Evolutionary conservation across 1,284 basidiomycete genomes (phyloP), one percentile per base, ranked within the genome.

Genomic region (Cystodermella granulosa): DNA sequence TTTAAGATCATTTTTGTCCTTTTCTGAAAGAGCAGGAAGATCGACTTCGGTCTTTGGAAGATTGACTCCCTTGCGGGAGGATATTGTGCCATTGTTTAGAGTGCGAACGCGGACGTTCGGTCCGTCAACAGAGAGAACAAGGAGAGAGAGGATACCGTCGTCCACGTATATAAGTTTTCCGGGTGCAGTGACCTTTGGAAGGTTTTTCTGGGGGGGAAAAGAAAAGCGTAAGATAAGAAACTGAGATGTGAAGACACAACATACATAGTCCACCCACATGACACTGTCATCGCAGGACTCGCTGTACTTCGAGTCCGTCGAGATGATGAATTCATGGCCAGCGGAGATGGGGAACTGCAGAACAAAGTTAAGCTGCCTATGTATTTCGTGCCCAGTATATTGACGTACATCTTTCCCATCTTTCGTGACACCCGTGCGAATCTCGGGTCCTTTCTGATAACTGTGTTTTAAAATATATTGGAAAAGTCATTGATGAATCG

Each of bases 11-110:
- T 84, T 81, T 76, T 94, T 95, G 79, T 99, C 96, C 80, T 98
- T 98, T 49, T 93, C 91, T 48, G 94, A 98, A 45, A 98, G 84
- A 45, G 96, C 91, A 47, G 96, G 96, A 44, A 99, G 84, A 73
- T 98, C 96, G 62, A 99, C 96, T 22, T 87, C 81, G 55, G 96
- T 98, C 72, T 98, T 96, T 60, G 96, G 96, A 49, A 99, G 83
- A 74, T 98, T 98, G 73, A 98, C 96, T 69, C 96, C 96, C 79
- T 99, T 99, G 70, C 92, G 90, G 50, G 93, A 97, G 43, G 90
- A 92, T 56, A 99, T 84, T 34, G 77, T 84, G 49, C 95, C 96
- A 61, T 87, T 88, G 82, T 98, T 99, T 68, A 97, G 58, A 36
- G 92, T 81, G 58, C 91, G 89, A 59, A 99, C 96, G 49, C 76